Base-by-base conservation (phyloP, 2,329 filamentous ascomycete species). In the Fusarium austroafricanum region DNA sequence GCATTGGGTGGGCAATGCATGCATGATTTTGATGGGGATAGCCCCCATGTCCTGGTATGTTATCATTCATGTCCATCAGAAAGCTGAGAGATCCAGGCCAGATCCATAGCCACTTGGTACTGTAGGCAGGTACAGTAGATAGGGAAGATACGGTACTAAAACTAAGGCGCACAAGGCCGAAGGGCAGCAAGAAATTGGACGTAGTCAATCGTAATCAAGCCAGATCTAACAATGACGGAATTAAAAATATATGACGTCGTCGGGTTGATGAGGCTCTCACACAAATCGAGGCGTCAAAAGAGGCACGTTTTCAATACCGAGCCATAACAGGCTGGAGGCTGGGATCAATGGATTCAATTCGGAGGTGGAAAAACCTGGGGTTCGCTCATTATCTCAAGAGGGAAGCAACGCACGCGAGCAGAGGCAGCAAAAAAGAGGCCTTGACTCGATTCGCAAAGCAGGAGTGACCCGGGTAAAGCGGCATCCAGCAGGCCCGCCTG, bases 61-160 rank as follows among this genome's bases (percentile, higher is more conserved):
- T 38, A 37, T 29, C 11, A 23, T 35, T 40, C 46, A 53, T 61
- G 37, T 29, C 40, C 38, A 56, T 61, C 50, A 38, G 11, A 55
- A 55, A 63, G 65, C 70, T 66, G 65, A 71, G 71, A 73, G 71
- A 72, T 73, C 66, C 64, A 70, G 63, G 46, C 61, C 49, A 73
- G 71, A 73, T 73, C 52, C 64, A 54, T 60, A 47, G n/a, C 38
- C 38, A 55, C 47, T 23, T 23, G 21, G 21, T 23, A 23, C 21
- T 23, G 21, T 6, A 23, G 21, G 21, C 6, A 23, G 21, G 21
- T n/a, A n/a, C 38, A 51, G 31, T 35, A 33, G 31, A 15, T 15
- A 33, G 12, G 31, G 14, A 33, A 12, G 29, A 17, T 26, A 26
- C 26, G 9, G 26, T 26, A 26, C 26, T 9, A 29, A 43, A 17